These are phyloP conservation scores for Aspergillus affinis DNA, from an alignment of 495 filamentous ascomycete species.

Conservation along the genomic window DNA sequence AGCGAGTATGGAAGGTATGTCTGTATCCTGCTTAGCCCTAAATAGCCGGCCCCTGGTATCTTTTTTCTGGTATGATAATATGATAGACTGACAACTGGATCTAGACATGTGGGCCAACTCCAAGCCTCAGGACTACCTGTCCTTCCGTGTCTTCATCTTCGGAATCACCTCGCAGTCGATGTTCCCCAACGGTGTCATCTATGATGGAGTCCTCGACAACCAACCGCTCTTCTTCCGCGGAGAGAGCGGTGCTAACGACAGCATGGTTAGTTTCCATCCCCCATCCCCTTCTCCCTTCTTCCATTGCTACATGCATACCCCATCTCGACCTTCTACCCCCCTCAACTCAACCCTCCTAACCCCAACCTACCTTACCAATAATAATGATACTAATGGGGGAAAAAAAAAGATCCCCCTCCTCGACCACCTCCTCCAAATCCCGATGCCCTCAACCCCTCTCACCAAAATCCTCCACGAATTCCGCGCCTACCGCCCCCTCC, in stretches of 20 bases:
- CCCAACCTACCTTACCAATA: no score
- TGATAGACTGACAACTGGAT: constrained; percentile 15
- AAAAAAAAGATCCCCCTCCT: constrained; percentile 69
- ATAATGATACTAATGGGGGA: no score
- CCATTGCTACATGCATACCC: not conserved
- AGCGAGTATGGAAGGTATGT: constrained; percentile 70
- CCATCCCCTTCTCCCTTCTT: no score
- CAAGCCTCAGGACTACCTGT: constrained; percentile 73
- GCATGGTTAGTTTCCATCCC: constrained; percentile 53
- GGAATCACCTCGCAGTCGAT: constrained; percentile 86
- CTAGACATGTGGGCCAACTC: constrained; percentile 83
- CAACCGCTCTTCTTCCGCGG: constrained; percentile 75
- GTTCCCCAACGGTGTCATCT: constrained; percentile 88
- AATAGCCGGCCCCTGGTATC: no score
- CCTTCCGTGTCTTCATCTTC: constrained; percentile 92
- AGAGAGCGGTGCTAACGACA: constrained; percentile 88
- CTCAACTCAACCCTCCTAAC: no score
- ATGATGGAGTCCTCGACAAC: constrained; percentile 73
- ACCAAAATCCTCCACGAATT: constrained; percentile 85
- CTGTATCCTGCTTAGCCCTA: no score
- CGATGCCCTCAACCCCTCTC: constrained; percentile 80
- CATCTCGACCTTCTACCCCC: not conserved
- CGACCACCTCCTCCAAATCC: constrained; percentile 76
- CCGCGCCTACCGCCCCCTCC: constrained; percentile 77
- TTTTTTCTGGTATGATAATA: no score